Base-by-base conservation (phyloP, 2,329 filamentous ascomycete species). In the Exophiala calicioides region DNA sequence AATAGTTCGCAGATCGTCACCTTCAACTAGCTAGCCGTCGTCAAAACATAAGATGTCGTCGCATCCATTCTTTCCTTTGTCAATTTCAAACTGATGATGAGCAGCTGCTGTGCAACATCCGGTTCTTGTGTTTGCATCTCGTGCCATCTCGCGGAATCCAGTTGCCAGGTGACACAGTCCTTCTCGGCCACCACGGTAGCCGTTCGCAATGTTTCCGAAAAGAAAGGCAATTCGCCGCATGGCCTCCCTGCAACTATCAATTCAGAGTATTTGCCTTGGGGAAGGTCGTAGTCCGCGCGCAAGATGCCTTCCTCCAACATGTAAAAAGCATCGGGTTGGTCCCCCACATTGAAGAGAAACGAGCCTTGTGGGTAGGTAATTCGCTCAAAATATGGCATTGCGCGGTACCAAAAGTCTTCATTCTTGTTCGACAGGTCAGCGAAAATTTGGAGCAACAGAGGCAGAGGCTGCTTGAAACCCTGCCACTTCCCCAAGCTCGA, bases 191-290 rank as follows among this genome's bases (percentile, higher is more conserved):
- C 76, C 8, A 94, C 90, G 0, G 87, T 95, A 1, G 90, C 90
- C 3, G 90, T 97, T 13, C 93, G 80, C 41, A 81, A 76, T 1
- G 91, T 97, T 61, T 94, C 88, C 2, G 85, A 89, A 70, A 98
- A 98, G 72, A 98, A 98, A 0, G 93, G 93, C 42, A 98, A 69
- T 70, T 98, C 93, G 26, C 93, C 93, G 59, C 91, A 97, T 0
- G 93, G 96, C 1, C 93, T 93, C 12, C 93, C 93, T 0, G 90
- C 88, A 1, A 96, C 85, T 44, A 97, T 96, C 61, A 88, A 88
- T 67, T 98, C 93, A 52, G 86, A 88, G 58, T 94, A 86, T 58
- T 79, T 80, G 1, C 93, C 93, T 64, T 97, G 93, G 1, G 93
- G 90, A 23, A 95, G 77, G 53, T 91, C 80, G 64, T 98, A 97